phyloP scores from a whole-genome alignment of 2,329 filamentous ascomycete species.

The Ophiostoma ips region DNA sequence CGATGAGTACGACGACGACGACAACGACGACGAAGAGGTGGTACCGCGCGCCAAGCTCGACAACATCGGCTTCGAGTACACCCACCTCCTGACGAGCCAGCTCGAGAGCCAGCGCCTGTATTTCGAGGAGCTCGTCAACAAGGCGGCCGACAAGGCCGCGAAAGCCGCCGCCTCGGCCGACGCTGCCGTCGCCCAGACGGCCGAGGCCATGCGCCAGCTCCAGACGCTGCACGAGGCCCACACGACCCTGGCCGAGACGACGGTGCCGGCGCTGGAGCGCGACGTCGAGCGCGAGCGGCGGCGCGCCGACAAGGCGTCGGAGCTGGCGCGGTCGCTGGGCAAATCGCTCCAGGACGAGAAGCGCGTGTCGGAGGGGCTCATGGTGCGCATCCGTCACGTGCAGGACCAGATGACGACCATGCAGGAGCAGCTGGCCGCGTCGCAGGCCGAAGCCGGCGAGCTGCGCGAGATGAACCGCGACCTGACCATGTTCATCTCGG shows the following conservation, averaged over 20 bases:
- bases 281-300: conserved; percentile 55
- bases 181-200: conserved; percentile 38
- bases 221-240: conserved; percentile 39
- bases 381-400: conserved; percentile 68
- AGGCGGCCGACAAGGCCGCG: conserved; percentile 78
- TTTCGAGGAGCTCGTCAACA: conserved; percentile 83
- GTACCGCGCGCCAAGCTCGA: conserved; percentile 54
- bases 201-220: conserved; percentile 35
- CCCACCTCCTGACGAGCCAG: conserved; percentile 82
- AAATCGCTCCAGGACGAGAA: conserved; percentile 78
- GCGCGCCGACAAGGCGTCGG: conserved; percentile 57
- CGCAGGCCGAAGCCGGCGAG: conserved; percentile 53
- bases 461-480: conserved; percentile 79
- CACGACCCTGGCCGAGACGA: conserved; percentile 35
- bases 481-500: conserved; percentile 73
- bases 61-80: conserved; percentile 85
- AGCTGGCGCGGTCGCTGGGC: conserved; percentile 60
- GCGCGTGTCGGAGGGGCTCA: conserved; percentile 62
- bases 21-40: conserved; percentile 38
- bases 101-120: conserved; percentile 86
- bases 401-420: conserved; percentile 47
- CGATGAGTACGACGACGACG: conserved; percentile 1
- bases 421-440: conserved; percentile 39
- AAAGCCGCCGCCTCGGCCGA: conserved; percentile 57
- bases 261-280: conserved; percentile 55